Base-by-base conservation (phyloP, 2,329 filamentous ascomycete genomes). In the Colletotrichum melonis region DNA sequence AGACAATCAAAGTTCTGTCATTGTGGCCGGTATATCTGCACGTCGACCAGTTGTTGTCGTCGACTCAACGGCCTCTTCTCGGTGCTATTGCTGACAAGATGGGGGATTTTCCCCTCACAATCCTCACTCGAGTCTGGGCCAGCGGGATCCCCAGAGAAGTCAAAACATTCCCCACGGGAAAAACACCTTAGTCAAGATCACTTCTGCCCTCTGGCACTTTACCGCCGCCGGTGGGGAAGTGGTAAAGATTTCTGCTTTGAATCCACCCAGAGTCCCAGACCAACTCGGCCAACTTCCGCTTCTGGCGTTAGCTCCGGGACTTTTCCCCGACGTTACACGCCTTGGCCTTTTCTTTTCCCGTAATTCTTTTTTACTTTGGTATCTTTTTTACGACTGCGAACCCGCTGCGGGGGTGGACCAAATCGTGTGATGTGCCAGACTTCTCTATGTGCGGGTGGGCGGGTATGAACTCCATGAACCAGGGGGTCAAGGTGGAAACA, bases 281-380 rank as follows among this genome's bases (percentile, higher is more conserved):
- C 69, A 69, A 38, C 55, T 73, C 70, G 70, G 70, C 42, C 70
- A 73, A 73, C 66, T 64, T 65, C 70, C 70, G 66, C 70, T 62
- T 73, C 30, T 11, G 60, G 62, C 59, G 16, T 32, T 73, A 70
- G 67, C 59, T 28, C 70, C 55, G 28, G 66, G 67, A 35, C 14
- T 65, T 64, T 70, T 65, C 7, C 22, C 70, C 67, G 56, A 62
- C 49, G 62, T 38, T 49, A 30, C 69, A 35, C 38, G 55, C 12
- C 22, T 30, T 57, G 42, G 42, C 42, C 42, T n/a, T 49, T 4
- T 9, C 16, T 19, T 42, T 16, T 42, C 0, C 14, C 38, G 38
- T 42, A 42, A 42, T 42, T 42, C 38, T 42, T 42, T 38, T 16
- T 38, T 38, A 6, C 35, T 38, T 1, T 32, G 32, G 9, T 12